Conservation (phyloP, 129 eudicot genomes). For the Flaveria trinervia region DNA sequence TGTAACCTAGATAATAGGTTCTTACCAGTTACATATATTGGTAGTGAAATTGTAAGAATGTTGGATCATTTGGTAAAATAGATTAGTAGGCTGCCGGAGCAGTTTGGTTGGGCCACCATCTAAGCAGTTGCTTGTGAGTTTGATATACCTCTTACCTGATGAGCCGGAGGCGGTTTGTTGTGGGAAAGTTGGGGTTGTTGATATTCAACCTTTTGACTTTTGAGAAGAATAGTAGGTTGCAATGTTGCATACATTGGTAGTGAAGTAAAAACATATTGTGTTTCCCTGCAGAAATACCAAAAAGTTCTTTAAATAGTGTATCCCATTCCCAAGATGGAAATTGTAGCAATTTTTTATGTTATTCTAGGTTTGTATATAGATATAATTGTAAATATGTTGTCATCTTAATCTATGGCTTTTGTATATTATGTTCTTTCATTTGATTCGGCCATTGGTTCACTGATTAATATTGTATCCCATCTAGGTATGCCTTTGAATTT, state of each 20-base stretch:
- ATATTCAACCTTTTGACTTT: neutral
- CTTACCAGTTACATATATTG: neutral
- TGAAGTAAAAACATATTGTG: neutral
- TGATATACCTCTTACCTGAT: neutral
- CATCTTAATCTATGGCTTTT: neutral
- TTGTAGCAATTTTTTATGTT: neutral
- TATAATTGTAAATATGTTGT: neutral
- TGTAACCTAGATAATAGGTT: neutral
- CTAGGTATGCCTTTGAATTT: slow-evolving; percentile 76
- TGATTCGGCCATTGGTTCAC: slow-evolving; percentile 3
- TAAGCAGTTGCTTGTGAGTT: neutral
- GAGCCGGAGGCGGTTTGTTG: neutral
- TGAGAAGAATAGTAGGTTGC: neutral
- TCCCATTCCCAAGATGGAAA: neutral
- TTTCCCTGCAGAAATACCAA: neutral
- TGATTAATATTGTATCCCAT: slow-evolving; percentile 23
- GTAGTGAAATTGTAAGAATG: neutral
- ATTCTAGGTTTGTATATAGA: neutral
- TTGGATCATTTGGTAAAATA: neutral
- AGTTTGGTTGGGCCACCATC: neutral
- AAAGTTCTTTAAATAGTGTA: neutral
- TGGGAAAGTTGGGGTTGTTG: neutral
- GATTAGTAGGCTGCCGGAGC: too few species aligned
- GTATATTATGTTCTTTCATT: neutral
- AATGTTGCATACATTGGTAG: neutral